Base-by-base conservation (phyloP, 2,329 filamentous ascomycete genomes). In the Cordyceps pruinosa region DNA sequence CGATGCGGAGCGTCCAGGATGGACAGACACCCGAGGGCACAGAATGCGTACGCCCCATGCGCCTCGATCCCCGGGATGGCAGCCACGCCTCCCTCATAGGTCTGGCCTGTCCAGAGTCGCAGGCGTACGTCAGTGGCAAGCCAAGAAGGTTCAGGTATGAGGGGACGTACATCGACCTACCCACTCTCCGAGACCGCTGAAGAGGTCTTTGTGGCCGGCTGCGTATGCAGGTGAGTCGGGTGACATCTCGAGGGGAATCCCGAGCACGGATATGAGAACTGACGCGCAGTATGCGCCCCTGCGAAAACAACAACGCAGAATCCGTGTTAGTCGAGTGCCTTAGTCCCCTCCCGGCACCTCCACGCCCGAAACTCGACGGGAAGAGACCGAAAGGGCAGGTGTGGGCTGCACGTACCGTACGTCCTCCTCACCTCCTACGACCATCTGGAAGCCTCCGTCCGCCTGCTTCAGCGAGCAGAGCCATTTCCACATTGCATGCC, bases 41-140 rank as follows among this genome's bases (percentile, higher is more conserved):
- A 97, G 73, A 97, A 97, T 26, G 93, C 90, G 75, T 97, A 99
- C 62, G 90, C 94, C 60, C 94, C 94, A 73, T 99, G 94, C 56
- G 93, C 94, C 78, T 99, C 94, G 61, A 88, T 86, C 59, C 87
- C 87, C 53, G 92, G 94, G 61, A 87, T 86, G 57, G 85, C 88
- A 62, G 89, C 92, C 64, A 99, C 91, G 49, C 94, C 94, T 62
- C 94, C 94, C 75, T 99, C 94, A 72, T 88, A 97, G 12, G 90
- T 95, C 79, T 97, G 93, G 70, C 89, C 88, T 90, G 62, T 61
- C 15, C 58, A 55, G 50, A 54, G 42, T 50, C 37, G 23, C 12
- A 25, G 19, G 21, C 17, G 19, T 44, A 19, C 44, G 19, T 45
- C 52, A 45, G 30, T 21, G n/a, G 39, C 51, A 39, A 42, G 25